Base-by-base conservation (phyloP, 2,329 filamentous ascomycete species). In the Nigrospora sphaerica region DNA sequence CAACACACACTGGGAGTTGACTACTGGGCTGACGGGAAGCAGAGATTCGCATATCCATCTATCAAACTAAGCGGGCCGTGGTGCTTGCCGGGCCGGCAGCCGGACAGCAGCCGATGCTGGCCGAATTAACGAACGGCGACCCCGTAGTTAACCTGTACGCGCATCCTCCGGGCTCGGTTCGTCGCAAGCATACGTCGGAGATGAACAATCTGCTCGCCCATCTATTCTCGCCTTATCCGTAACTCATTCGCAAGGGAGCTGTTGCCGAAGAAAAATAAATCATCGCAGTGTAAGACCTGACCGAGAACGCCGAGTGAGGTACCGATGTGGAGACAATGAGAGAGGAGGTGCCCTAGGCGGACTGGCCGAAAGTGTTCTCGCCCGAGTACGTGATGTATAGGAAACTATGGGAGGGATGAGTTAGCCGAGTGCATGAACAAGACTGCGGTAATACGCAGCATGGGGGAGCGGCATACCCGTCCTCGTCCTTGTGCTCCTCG, bases 301-400 rank as follows among this genome's bases (percentile, higher is more conserved):
- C 47, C 47, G 44, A 46, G 17, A 39, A 49, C 45, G 44, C 44
- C 47, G 39, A 41, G 38, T 34, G 38, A 17, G 40, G 37, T 36
- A 46, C 31, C 18, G 44, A 39, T 37, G 39, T 34, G 44, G 23
- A 18, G 41, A 23, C n/a, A 32, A 17, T 16, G 23, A 36, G 46
- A 36, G 36, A 41, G 6, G 9, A 23, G 13, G 32, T 17, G 3
- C 10, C 52, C 65, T 61, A 71, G 45, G 58, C 63, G 49, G 62
- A 62, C 61, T 74, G 65, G 64, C 93, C 93, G 65, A 98, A 98
- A 46, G 93, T 98, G 80, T 97, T 98, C 82, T 97, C 93, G 72
- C 93, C 93, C 43, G 92, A 97, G 79, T 95, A 95, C 60, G 92
- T 97, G 74, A 98, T 98, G 77, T 98, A 98, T 50, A 98, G 80